Conservation (phyloP, 257 asterid species). For the Penstemon newberryi region DNA sequence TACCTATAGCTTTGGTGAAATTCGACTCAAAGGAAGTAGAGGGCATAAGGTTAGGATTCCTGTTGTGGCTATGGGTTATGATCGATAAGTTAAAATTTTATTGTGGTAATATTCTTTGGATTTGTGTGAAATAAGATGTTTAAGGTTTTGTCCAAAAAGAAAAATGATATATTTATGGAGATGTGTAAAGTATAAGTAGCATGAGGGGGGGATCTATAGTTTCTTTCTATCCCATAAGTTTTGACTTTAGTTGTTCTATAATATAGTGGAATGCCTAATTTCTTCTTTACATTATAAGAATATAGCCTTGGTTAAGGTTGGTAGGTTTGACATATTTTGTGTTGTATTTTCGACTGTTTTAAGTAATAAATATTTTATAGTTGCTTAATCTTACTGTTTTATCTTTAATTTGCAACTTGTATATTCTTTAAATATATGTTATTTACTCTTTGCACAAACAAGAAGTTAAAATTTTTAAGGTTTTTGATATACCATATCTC, state of each 20-base stretch:
- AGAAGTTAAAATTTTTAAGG: no score
- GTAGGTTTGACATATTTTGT: conserved; percentile 29
- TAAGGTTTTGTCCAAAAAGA: not conserved
- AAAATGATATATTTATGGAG: conserved; percentile 15
- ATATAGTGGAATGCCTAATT: conserved; percentile 39
- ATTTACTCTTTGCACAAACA: no score
- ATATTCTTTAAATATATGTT: no score
- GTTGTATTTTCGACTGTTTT: conserved; percentile 27
- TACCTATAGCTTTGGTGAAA: conserved; percentile 89
- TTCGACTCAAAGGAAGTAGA: conserved; percentile 79
- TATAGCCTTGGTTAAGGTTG: conserved; percentile 29
- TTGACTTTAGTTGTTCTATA: conserved; percentile 35
- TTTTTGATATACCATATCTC: no score
- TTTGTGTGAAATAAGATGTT: conserved; percentile 40
- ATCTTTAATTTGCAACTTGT: no score
- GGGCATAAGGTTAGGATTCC: conserved; percentile 94
- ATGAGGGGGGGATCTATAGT: conserved; percentile 30
- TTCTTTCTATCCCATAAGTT: conserved; percentile 42
- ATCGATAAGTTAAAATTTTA: conserved; percentile 37
- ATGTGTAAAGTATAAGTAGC: not conserved
- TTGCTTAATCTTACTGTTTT: not conserved
- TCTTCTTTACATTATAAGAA: conserved; percentile 29
- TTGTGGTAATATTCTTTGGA: conserved; percentile 49
- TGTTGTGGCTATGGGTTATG: conserved; percentile 79
- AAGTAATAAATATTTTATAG: conserved; percentile 21